phyloP scores from a whole-genome alignment of 495 filamentous ascomycete species.

The Hypomontagnella submonticulosa region DNA sequence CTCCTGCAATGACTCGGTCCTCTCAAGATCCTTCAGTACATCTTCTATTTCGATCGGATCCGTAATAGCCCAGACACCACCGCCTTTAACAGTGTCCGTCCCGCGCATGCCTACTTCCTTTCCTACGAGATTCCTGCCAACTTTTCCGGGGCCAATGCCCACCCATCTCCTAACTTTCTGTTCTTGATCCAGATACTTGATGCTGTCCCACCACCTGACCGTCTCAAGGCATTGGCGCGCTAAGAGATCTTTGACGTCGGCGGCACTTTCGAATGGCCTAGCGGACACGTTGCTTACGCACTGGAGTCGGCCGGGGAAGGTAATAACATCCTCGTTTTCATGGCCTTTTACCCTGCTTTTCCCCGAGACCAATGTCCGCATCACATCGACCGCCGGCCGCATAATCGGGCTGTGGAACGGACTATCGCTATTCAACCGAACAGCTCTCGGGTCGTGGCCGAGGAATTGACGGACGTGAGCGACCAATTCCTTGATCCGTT shows the following conservation, averaged over 20 bases:
- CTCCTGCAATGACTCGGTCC: slow-evolving; percentile 69
- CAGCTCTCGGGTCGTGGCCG: slow-evolving; percentile 91
- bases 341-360: slow-evolving; percentile 60
- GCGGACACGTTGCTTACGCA: slow-evolving; percentile 90
- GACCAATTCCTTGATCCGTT: slow-evolving; percentile 83
- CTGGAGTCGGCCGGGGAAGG: slow-evolving; percentile 76
- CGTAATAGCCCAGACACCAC: slow-evolving; percentile 92
- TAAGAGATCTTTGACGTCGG: slow-evolving; percentile 78
- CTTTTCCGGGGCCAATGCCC: slow-evolving; percentile 93
- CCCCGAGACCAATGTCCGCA: slow-evolving; percentile 70
- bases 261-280: slow-evolving; percentile 75
- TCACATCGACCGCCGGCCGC: slow-evolving; percentile 79
- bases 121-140: slow-evolving; percentile 91
- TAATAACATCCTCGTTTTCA: slow-evolving; percentile 65
- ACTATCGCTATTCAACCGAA: slow-evolving; percentile 86
- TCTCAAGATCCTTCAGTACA: slow-evolving; percentile 75
- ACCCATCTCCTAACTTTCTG: slow-evolving; percentile 87
- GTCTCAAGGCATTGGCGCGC: slow-evolving; percentile 86
- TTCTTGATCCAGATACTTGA: slow-evolving; percentile 89
- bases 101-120: slow-evolving; percentile 92
- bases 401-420: slow-evolving; percentile 96
- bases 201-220: slow-evolving; percentile 92
- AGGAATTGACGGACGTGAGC: slow-evolving; percentile 91
- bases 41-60: slow-evolving; percentile 84
- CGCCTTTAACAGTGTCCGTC: slow-evolving; percentile 81